Base-by-base conservation (phyloP, 2,329 filamentous ascomycete species). In the Xylariaceae sp. region DNA sequence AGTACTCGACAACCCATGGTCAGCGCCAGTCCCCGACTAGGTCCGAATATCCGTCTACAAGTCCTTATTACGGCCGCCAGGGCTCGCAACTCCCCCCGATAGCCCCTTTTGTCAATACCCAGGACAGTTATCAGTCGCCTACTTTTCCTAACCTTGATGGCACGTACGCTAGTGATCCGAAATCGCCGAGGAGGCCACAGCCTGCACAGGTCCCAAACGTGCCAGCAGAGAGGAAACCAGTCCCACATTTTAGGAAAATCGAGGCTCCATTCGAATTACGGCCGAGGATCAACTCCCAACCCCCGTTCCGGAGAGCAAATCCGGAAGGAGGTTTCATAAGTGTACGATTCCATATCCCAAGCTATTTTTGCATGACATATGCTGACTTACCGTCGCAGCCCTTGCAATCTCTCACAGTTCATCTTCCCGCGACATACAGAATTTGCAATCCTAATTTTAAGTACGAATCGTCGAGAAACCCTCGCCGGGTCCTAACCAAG, bases 371-470 rank as follows among this genome's bases (percentile, higher is more conserved):
- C n/a, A 21, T 37, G 18, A 47, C 51, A 51, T 37, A 9, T 45
- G 42, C 44, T 47, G 47, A 58, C 54, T 63, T 54, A 18, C 47
- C 37, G 50, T 46, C 50, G 39, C 68, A 95, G 90, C 94, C 94
- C 46, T 80, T 99, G 47, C 92, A 97, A 86, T 92, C 94, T 45
- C 80, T 99, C 57, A 99, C 94, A 1, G 87, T 88, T 39, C 92
- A 97, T 66, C 79, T 99, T 18, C 92, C 94, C 15, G 87, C 92
- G 5, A 97, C 94, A 1, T 99, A 99, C 75, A 88, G 94, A 65
- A 97, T 99, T 71, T 99, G 94, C 77, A 99, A 99, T 70, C 92
- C 92, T 2, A 86, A 83, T 65, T 99, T 99, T 80, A 96, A 99
- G 76, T 99, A 99, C 74, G 94, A 99, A 70, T 96, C 94, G 15